Evolutionary conservation across 2,329 filamentous ascomycete genomes (phyloP), one percentile per base, ranked within the genome.

Genomic region (Fusarium multiceps): DNA sequence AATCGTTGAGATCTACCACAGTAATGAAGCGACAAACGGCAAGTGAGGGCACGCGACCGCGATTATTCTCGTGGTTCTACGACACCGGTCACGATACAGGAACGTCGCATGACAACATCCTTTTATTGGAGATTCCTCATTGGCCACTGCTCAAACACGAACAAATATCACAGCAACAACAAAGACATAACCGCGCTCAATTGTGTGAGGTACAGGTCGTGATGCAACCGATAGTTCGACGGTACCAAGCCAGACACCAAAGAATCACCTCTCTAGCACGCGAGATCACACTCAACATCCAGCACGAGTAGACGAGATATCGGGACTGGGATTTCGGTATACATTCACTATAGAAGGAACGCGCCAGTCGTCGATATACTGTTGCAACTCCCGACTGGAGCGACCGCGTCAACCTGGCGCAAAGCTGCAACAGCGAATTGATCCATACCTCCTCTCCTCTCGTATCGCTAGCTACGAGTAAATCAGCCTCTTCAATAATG

Each of bases 181-280:
- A n/a, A n/a, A 37, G 10, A 12, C 10, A 37, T n/a, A n/a, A 0
- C 34, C 12, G 34, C 3, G 6, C 18, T 37, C 18, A 4, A 37
- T n/a, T n/a, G 10, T 12, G 3, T 4, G 5, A 7, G 34, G 3
- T 37, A 37, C 34, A 12, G 5, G 10, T 12, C n/a, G 34, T 37
- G 6, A 2, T 37, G 3, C 6, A 37, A 0, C 18, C 6, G 2
- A 7, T 12, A 6, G 11, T n/a, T n/a, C 10, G n/a, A 37, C 6
- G 6, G 18, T 6, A n/a, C 6, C 18, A n/a, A 37, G 10, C 34
- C 34, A 7, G 1, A 12, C 10, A 37, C 6, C 34, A 6, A 37
- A 6, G 18, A 37, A n/a, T 18, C 18, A n/a, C 9, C 5, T 37
- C 32, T 34, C 18, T 37, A 1, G 12, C 34, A 6, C 10, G 6